phyloP scores from a whole-genome alignment of 352 stramenopile species.

The Globisporangium solare region DNA sequence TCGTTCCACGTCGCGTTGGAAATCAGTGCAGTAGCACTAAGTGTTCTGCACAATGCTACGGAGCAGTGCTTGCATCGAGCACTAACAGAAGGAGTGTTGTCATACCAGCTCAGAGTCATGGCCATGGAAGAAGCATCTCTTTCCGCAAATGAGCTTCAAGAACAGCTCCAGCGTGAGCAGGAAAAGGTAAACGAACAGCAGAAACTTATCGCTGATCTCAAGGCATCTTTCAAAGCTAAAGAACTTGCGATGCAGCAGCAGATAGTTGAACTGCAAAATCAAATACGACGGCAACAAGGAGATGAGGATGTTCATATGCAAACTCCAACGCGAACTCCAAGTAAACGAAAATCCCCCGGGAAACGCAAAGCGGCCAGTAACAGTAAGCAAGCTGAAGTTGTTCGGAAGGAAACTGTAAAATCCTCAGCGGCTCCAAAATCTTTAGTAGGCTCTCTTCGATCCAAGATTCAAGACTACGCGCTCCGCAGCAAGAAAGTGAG shows the following conservation, averaged over 20 bases:
- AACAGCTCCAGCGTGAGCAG: slow-evolving; percentile 38
- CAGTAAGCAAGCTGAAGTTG: slow-evolving; percentile 26
- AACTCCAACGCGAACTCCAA: slow-evolving; percentile 19
- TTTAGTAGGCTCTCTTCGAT: slow-evolving; percentile 46
- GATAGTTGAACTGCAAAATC: slow-evolving; percentile 48
- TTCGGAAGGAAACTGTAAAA: slow-evolving; percentile 36
- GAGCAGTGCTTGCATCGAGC: slow-evolving; percentile 67
- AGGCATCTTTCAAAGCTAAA: slow-evolving; percentile 54
- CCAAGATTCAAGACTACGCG: slow-evolving; percentile 38
- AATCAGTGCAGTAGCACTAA: slow-evolving; percentile 68
- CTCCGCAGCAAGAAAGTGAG: slow-evolving; percentile 51
- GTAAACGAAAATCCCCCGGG: slow-evolving; percentile 32
- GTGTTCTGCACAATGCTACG: slow-evolving; percentile 66
- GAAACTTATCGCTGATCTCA: slow-evolving; percentile 49
- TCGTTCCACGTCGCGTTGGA: slow-evolving; percentile 15
- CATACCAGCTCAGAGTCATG: slow-evolving; percentile 27
- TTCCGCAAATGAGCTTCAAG: slow-evolving; percentile 29
- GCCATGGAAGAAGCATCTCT: slow-evolving; percentile 37
- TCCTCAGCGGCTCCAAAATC: slow-evolving; percentile 38
- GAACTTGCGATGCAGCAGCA: slow-evolving; percentile 65
- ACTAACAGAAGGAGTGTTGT: slow-evolving; percentile 53
- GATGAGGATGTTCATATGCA: slow-evolving; percentile 32
- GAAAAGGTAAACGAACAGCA: slow-evolving; percentile 61
- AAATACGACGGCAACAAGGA: slow-evolving; percentile 22
- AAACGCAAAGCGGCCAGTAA: slow-evolving; percentile 52